Conservation (phyloP, 2,329 filamentous ascomycete genomes). For the Colletotrichum lini region DNA sequence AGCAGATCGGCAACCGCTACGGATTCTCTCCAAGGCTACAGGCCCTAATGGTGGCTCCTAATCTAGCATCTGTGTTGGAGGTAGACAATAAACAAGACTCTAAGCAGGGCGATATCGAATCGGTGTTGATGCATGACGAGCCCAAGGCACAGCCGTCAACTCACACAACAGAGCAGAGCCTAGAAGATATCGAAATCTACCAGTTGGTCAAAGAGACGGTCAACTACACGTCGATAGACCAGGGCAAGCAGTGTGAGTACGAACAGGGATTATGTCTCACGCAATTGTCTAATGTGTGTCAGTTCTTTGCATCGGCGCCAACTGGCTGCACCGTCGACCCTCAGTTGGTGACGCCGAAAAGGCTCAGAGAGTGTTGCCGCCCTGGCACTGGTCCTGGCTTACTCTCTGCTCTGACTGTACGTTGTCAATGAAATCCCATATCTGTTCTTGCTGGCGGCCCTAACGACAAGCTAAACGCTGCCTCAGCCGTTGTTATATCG, state of each 20-base stretch:
- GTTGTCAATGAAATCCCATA: constrained; percentile 34
- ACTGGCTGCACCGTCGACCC: constrained; percentile 68
- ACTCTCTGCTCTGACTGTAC: constrained; percentile 75
- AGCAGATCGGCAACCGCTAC: constrained; percentile 72
- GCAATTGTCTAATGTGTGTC: constrained; percentile 41
- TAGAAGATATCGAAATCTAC: constrained; percentile 54
- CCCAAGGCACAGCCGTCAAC: constrained; percentile 29
- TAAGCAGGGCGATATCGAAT: constrained; percentile 19
- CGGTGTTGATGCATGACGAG: constrained; percentile 18
- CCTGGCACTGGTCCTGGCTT: constrained; percentile 78
- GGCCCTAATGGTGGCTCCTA: constrained; percentile 71
- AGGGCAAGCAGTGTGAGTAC: constrained; percentile 72
- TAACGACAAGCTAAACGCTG: constrained; percentile 39
- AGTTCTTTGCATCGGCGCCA: constrained; percentile 81
- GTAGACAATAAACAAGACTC: neutral
- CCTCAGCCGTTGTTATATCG: constrained; percentile 75
- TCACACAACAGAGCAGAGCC: constrained; percentile 30
- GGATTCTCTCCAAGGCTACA: constrained; percentile 77
- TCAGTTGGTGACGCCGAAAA: constrained; percentile 47
- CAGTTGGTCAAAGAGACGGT: constrained; percentile 78
- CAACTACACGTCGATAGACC: constrained; percentile 82
- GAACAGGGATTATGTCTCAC: neutral
- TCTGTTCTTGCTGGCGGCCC: constrained; percentile 10
- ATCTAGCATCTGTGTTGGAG: neutral
- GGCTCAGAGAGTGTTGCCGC: constrained; percentile 51